Evolutionary conservation across 805 yeast species (phyloP).

Genomic region (Starmera caribaea): DNA sequence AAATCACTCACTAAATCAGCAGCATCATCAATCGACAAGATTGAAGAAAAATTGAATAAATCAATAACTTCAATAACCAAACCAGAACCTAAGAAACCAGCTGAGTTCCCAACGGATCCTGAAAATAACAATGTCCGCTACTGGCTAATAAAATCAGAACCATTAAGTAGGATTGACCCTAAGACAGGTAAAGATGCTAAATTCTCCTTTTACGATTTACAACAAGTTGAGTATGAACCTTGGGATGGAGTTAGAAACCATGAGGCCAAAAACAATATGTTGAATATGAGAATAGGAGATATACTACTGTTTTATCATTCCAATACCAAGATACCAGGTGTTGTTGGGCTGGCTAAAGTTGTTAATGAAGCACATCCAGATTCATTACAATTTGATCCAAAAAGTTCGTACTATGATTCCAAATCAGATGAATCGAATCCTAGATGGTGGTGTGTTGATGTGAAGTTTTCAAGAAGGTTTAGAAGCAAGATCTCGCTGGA

Average conservation of each 20-base stretch:
- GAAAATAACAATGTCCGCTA: constrained; percentile 22
- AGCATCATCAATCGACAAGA: background rate
- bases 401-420: constrained; percentile 37
- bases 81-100: constrained; percentile 25
- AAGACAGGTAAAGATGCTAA: constrained; percentile 37
- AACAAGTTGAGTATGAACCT: constrained; percentile 28
- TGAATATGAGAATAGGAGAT: constrained; percentile 37
- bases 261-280: constrained; percentile 44
- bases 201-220: constrained; percentile 35
- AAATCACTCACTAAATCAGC: background rate
- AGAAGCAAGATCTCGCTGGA: constrained; percentile 30
- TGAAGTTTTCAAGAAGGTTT: constrained; percentile 32
- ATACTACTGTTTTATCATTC: constrained; percentile 45
- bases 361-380: constrained; percentile 28
- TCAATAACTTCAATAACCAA: background rate
- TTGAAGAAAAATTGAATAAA: background rate
- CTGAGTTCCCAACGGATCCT: constrained; percentile 20
- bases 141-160: constrained; percentile 53
- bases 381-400: constrained; percentile 29
- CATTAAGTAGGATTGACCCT: constrained; percentile 36
- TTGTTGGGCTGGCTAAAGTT: constrained; percentile 39
- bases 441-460: constrained; percentile 50
- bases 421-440: constrained; percentile 33
- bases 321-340: constrained; percentile 43
- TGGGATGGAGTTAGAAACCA: constrained; percentile 56